A percentile compares a stretch with the other conserved stretches of the same genome.
Evolutionary conservation across 352 stramenopile genomes (phyloP).

Genomic region (Pythium phragmitis): DNA sequence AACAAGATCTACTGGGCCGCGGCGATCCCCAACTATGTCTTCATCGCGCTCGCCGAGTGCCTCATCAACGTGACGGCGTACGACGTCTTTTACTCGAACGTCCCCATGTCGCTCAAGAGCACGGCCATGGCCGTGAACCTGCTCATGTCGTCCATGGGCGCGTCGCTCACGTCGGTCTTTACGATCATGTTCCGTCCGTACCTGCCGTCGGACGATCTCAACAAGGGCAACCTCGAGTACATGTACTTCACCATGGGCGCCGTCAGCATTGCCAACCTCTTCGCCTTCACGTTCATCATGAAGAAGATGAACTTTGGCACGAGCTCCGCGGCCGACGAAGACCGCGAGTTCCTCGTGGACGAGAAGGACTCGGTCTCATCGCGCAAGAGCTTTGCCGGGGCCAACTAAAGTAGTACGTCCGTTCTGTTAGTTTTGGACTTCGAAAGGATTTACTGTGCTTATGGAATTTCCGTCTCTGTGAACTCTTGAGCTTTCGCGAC

Average conservation of each 20-base stretch:
- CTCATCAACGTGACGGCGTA: constrained; percentile 89
- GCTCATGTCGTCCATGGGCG: constrained; percentile 88
- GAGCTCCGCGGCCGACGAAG: constrained; percentile 66
- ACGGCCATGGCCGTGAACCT: constrained; percentile 86
- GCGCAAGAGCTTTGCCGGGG: constrained; percentile 23
- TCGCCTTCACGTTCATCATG: constrained; percentile 77
- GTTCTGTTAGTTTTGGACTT: not conserved
- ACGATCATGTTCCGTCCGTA: constrained; percentile 80
- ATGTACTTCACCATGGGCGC: constrained; percentile 86
- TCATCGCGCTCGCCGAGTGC: constrained; percentile 79
- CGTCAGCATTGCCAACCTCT: constrained; percentile 70
- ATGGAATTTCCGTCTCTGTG: not conserved
- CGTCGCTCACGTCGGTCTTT: constrained; percentile 86
- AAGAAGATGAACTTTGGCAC: constrained; percentile 88
- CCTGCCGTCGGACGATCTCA: constrained; percentile 66
- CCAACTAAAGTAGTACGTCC: constrained; percentile 16
- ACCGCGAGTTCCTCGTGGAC: constrained; percentile 27
- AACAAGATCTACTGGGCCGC: constrained; percentile 82
- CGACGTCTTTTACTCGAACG: constrained; percentile 88
- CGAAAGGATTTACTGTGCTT: not conserved
- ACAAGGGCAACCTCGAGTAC: constrained; percentile 86
- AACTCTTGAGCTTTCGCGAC: too few species aligned
- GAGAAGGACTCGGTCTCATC: constrained; percentile 24
- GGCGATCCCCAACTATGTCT: constrained; percentile 79
- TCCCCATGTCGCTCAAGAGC: constrained; percentile 86